phyloP scores from a whole-genome alignment of 208 protist species.

The Trypanosoma caninum region DNA sequence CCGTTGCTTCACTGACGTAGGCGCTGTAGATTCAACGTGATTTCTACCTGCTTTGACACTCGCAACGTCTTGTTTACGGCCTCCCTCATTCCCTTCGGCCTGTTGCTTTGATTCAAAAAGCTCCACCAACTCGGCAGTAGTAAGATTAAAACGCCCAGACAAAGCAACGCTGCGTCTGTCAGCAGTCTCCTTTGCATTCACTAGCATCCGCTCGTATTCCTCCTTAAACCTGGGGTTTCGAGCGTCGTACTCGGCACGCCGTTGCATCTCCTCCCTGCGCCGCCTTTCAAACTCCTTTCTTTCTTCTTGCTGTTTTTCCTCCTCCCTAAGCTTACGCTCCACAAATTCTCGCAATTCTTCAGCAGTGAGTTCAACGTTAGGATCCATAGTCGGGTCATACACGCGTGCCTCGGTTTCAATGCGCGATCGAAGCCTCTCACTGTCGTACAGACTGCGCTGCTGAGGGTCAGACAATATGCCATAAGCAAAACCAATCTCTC shows the following conservation, averaged over 20 bases:
- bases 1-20: conserved; percentile 16
- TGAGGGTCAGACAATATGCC: conserved; percentile 76
- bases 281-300: conserved; percentile 59
- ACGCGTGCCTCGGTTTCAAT: conserved; percentile 55
- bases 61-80: neutral
- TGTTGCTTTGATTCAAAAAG: conserved; percentile 14
- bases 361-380: conserved; percentile 65
- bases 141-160: conserved; percentile 2
- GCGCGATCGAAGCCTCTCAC: conserved; percentile 48
- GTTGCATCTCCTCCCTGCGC: conserved; percentile 79
- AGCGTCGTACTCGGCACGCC: conserved; percentile 78
- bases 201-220: conserved; percentile 63
- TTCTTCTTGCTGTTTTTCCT: conserved; percentile 37
- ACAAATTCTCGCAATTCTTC: conserved; percentile 81
- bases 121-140: conserved; percentile 20
- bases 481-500: conserved; percentile 83
- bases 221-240: conserved; percentile 63
- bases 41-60: neutral
- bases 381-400: conserved; percentile 84
- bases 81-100: conserved; percentile 7
- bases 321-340: conserved; percentile 49
- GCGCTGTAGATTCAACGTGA: neutral
- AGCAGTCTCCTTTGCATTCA: conserved; percentile 21
- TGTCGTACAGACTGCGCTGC: conserved; percentile 78
- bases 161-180: neutral